Evolutionary conservation across 176 grass and related monocot genomes (phyloP), one percentile per base, ranked within the genome.

Genomic region (Carex cristatella): DNA sequence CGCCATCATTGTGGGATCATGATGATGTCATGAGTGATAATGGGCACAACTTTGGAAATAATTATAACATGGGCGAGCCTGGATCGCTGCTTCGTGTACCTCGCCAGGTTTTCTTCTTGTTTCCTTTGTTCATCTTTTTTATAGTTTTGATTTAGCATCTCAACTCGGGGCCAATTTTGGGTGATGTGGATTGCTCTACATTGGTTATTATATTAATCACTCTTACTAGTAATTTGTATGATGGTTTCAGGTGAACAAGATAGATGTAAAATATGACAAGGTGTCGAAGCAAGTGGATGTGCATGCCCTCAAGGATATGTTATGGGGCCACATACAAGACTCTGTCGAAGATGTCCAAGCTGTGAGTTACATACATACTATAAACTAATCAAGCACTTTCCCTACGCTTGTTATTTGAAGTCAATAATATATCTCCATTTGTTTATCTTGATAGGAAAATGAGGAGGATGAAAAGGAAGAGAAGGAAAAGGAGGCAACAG

Each of bases 211-310:
- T 67, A 67, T 81, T 79, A 64, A 32, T 61, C 38, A 13, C 12
- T 82, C 15, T 65, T 65, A 9, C 48, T 65, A 8, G 32, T 23
- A 40, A 28, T 46, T 27, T 78, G 74, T 78, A 56, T 73, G 70
- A 84, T 84, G 10, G 38, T 40, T 78, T 55, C 79, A 98, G 95
- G 95, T 95, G 55, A 95, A 90, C 80, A 98, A 92, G 83, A 91
- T 98, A 67, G 89, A 98, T 85, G 88, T 98, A 86, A 80, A 95
- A 56, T 98, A 98, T 51, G 93, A 94, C 90, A 98, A 95, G 72
- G 95, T 94, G 79, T 98, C 93, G 4, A 98, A 95, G 84, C 95
- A 94, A 88, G 95, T 98, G 30, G 95, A 98, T 86, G 95, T 98
- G 92, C 95, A 98, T 95, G 89, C 91, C 66, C 88, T 98, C 37